Evolutionary conservation across 1,139 yeast genomes (phyloP).

Genomic region (Kodamaea ohmeri): DNA sequence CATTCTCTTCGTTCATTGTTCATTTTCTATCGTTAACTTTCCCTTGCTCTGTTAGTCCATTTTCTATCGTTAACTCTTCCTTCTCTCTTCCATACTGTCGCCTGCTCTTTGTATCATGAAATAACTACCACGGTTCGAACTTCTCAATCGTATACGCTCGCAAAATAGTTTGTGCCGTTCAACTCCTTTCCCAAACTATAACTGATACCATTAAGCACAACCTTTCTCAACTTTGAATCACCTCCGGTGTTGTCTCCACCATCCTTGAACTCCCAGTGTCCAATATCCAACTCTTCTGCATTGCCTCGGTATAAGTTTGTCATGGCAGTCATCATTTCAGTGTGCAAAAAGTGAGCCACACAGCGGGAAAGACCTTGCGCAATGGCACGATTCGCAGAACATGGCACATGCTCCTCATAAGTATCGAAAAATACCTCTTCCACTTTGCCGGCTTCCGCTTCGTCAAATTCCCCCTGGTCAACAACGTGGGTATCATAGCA

Average conservation of each 20-base stretch:
- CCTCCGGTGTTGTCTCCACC: conserved; percentile 26
- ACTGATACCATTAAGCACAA: conserved; percentile 35
- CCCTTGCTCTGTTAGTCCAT: too few species aligned
- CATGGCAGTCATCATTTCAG: conserved; percentile 28
- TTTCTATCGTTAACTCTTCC: background rate
- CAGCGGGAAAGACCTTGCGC: conserved; percentile 22
- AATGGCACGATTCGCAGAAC: conserved; percentile 20
- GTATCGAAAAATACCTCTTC: conserved; percentile 30
- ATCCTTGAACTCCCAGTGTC: conserved; percentile 20
- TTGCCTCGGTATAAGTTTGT: conserved; percentile 41
- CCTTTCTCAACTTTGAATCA: conserved; percentile 25
- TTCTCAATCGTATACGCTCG: conserved; percentile 25
- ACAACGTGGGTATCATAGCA: conserved; percentile 35
- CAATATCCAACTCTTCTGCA: conserved; percentile 38
- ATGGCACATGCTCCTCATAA: conserved; percentile 16
- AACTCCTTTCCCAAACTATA: conserved; percentile 38
- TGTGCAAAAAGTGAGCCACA: conserved; percentile 35
- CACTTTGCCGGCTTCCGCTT: conserved; percentile 20
- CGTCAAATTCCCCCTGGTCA: conserved; percentile 43
- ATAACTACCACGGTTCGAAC: background rate
- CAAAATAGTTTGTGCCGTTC: conserved; percentile 43
- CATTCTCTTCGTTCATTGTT: too few species aligned
- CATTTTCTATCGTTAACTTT: too few species aligned
- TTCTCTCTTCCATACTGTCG: background rate
- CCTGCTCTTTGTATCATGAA: background rate